These are phyloP conservation scores for Heterobasidion annosum DNA, from an alignment of 1,284 basidiomycete genomes.

Conservation along the genomic window DNA sequence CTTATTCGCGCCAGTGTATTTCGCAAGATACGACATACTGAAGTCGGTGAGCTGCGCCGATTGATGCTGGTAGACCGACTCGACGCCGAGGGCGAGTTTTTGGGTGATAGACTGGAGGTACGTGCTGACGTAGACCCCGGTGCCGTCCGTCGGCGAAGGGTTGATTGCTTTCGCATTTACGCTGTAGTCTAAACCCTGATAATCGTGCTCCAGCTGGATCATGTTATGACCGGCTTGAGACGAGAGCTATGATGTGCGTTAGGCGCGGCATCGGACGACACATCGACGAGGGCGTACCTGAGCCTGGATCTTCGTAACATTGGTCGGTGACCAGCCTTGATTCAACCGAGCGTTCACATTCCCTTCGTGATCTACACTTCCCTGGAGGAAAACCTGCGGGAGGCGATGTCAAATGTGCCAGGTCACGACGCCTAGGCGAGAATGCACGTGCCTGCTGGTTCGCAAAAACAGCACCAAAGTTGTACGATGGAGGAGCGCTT, in stretches of 20 bases:
- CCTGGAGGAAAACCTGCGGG: slow-evolving; percentile 82
- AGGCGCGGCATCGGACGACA: neutral
- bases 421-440: neutral
- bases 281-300: slow-evolving; percentile 49
- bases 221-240: slow-evolving; percentile 74
- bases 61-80: slow-evolving; percentile 82
- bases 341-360: slow-evolving; percentile 87
- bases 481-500: slow-evolving; percentile 75
- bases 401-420: neutral
- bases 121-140: slow-evolving; percentile 92
- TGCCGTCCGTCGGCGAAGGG: slow-evolving; percentile 80
- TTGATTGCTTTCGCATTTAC: slow-evolving; percentile 90
- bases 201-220: slow-evolving; percentile 94
- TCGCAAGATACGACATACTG: slow-evolving; percentile 82
- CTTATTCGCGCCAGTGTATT: slow-evolving; percentile 67
- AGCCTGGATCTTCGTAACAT: slow-evolving; percentile 84
- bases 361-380: slow-evolving; percentile 89
- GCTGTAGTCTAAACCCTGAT: slow-evolving; percentile 83
- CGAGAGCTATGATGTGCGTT: slow-evolving; percentile 39
- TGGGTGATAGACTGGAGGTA: slow-evolving; percentile 95
- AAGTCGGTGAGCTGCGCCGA: slow-evolving; percentile 69
- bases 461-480: slow-evolving; percentile 91
- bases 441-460: slow-evolving; percentile 56
- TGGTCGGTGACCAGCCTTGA: slow-evolving; percentile 76
- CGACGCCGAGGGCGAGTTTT: slow-evolving; percentile 85